Evolutionary conservation across 2,329 filamentous ascomycete species (phyloP).

Genomic region (Neofusicoccum sp.): DNA sequence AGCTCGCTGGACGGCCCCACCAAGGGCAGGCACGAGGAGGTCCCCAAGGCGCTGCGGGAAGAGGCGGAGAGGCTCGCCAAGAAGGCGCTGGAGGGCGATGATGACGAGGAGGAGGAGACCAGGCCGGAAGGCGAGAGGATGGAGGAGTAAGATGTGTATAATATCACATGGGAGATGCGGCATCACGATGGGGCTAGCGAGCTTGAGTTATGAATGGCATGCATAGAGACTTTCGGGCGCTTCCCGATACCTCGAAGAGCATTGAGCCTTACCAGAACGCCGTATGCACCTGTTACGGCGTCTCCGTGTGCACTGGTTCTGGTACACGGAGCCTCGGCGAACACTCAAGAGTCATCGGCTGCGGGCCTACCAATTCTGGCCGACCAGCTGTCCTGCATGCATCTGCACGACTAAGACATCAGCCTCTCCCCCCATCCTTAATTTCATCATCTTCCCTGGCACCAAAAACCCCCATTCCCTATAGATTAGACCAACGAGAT

Average conservation of each 20-base stretch:
- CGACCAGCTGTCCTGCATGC: not conserved
- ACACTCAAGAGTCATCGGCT: not conserved
- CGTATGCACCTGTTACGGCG: not conserved
- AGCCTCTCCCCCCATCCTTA: not conserved
- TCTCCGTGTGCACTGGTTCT: not conserved
- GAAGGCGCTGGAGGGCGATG: conserved; percentile 84
- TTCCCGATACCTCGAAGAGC: not conserved
- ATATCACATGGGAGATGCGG: conserved; percentile 9
- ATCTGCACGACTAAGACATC: not conserved
- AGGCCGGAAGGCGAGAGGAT: conserved; percentile 74
- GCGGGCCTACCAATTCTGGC: not conserved
- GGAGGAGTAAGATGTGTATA: conserved; percentile 67
- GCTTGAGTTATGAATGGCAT: conserved; percentile 16
- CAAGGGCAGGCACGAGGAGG: conserved; percentile 89
- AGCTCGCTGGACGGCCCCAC: conserved; percentile 82
- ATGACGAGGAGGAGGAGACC: conserved; percentile 75
- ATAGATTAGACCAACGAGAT: not conserved
- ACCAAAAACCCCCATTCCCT: not conserved
- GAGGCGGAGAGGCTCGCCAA: conserved; percentile 93
- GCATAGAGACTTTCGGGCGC: conserved; percentile 8
- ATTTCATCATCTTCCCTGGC: not conserved
- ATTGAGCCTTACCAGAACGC: not conserved
- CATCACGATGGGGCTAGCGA: conserved; percentile 4
- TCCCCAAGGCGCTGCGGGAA: conserved; percentile 85
- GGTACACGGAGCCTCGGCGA: not conserved